Evolutionary conservation across 2,329 filamentous ascomycete genomes (phyloP).

Genomic region (Cercospora zeina): DNA sequence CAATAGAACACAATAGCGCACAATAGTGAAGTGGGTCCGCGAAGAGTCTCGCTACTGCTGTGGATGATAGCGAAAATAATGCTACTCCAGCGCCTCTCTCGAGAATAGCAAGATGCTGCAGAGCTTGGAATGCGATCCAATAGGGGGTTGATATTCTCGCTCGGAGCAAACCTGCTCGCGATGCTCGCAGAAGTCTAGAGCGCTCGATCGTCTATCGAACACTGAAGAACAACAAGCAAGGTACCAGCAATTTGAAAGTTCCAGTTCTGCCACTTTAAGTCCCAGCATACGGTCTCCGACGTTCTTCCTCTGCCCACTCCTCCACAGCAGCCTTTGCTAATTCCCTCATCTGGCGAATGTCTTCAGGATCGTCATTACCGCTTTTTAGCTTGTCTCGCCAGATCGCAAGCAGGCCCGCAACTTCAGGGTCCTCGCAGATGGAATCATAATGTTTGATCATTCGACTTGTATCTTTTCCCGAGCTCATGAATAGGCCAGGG

Average conservation of each 20-base stretch:
- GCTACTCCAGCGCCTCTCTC: background rate
- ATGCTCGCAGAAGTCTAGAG: background rate
- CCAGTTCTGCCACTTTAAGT: constrained; percentile 13
- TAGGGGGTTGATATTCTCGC: too few relatives aligned
- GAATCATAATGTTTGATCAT: constrained; percentile 39
- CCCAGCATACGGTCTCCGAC: constrained; percentile 15
- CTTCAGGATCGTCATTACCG: constrained; percentile 31
- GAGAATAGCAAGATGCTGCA: background rate
- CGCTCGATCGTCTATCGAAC: background rate
- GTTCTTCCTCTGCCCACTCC: constrained; percentile 22
- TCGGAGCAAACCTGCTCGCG: background rate
- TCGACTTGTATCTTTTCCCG: constrained; percentile 41
- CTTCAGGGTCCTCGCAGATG: constrained; percentile 31
- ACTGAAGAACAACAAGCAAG: background rate
- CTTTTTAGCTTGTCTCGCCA: constrained; percentile 38
- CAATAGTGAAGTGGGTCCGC: background rate
- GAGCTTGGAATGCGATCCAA: background rate
- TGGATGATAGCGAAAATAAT: background rate
- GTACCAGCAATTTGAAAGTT: background rate
- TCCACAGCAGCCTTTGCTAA: constrained; percentile 31
- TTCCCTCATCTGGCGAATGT: constrained; percentile 35
- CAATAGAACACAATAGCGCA: background rate
- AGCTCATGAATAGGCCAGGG: constrained; percentile 38
- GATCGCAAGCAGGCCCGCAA: constrained; percentile 30
- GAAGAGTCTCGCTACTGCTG: background rate